Evolutionary conservation across 352 stramenopile species (phyloP).

Genomic region (Pythium monospermum): DNA sequence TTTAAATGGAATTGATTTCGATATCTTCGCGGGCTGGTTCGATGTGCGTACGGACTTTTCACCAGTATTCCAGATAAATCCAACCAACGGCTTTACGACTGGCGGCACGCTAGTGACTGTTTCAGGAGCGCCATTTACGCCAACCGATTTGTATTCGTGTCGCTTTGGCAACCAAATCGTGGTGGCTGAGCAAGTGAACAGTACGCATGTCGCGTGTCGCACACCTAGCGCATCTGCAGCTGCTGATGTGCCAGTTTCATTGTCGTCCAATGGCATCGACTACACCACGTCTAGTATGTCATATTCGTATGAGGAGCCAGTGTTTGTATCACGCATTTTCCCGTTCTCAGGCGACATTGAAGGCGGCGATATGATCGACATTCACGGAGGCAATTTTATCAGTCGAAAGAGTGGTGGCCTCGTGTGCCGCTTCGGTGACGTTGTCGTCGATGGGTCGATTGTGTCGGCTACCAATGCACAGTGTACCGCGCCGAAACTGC

Average conservation of each 20-base stretch:
- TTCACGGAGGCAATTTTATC: constrained; percentile 60
- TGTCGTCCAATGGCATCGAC: constrained; percentile 55
- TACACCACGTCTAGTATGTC: constrained; percentile 45
- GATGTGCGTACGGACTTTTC: constrained; percentile 33
- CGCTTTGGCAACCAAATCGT: constrained; percentile 44
- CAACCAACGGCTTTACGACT: constrained; percentile 32
- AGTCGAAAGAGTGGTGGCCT: constrained; percentile 35
- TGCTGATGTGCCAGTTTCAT: constrained; percentile 30
- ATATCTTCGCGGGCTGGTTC: constrained; percentile 37
- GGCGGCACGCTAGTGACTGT: constrained; percentile 59
- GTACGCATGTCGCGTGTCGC: constrained; percentile 51
- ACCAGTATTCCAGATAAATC: constrained; percentile 24
- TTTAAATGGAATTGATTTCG: constrained; percentile 50
- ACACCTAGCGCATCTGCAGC: constrained; percentile 30
- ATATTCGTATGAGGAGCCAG: constrained; percentile 43
- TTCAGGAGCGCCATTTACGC: constrained; percentile 26
- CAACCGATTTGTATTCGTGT: constrained; percentile 35
- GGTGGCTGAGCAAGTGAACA: constrained; percentile 39
- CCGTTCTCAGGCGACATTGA: constrained; percentile 60
- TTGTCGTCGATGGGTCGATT: constrained; percentile 54
- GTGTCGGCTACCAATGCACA: constrained; percentile 53
- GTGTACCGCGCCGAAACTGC: constrained; percentile 62
- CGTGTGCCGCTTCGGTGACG: constrained; percentile 86
- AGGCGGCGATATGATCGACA: constrained; percentile 43
- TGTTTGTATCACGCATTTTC: constrained; percentile 52